Evolutionary conservation across 495 filamentous ascomycete genomes (phyloP).

Genomic region (Annulohypoxylon nitens): DNA sequence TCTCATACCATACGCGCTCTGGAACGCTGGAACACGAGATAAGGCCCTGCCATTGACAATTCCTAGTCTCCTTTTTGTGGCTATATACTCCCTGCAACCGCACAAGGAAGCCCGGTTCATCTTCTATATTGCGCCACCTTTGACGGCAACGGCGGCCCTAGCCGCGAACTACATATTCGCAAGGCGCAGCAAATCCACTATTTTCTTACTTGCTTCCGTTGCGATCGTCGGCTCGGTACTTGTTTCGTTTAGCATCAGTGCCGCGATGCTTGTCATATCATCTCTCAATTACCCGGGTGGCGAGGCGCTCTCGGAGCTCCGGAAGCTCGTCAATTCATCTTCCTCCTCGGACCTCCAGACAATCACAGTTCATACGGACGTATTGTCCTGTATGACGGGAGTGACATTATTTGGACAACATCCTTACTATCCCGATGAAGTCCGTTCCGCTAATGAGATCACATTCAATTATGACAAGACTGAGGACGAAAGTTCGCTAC

Average conservation of each 20-base stretch:
- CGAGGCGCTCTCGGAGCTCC: constrained; percentile 71
- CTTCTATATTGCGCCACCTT: constrained; percentile 83
- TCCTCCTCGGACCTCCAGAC: constrained; percentile 50
- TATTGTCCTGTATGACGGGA: constrained; percentile 92
- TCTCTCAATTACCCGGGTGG: constrained; percentile 92
- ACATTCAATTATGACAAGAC: constrained; percentile 71
- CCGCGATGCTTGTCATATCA: constrained; percentile 75
- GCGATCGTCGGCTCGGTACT: constrained; percentile 69
- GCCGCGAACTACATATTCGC: constrained; percentile 81
- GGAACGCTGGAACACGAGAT: constrained; percentile 59
- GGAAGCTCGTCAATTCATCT: constrained; percentile 59
- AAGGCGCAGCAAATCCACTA: constrained; percentile 68
- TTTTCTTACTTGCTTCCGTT: constrained; percentile 70
- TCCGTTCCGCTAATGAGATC: constrained; percentile 35
- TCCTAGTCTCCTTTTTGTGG: constrained; percentile 78
- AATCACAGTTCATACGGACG: constrained; percentile 80
- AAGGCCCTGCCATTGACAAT: constrained; percentile 67
- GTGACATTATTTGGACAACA: constrained; percentile 85
- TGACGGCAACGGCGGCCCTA: constrained; percentile 83
- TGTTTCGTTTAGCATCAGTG: constrained; percentile 69
- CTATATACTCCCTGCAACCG: constrained; percentile 84
- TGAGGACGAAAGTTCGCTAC: constrained; percentile 67
- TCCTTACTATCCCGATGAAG: constrained; percentile 38
- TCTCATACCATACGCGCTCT: constrained; percentile 74
- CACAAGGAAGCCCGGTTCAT: constrained; percentile 99